Evolutionary conservation across 2,329 filamentous ascomycete species (phyloP).

Genomic region (Penicillium digitatum): DNA sequence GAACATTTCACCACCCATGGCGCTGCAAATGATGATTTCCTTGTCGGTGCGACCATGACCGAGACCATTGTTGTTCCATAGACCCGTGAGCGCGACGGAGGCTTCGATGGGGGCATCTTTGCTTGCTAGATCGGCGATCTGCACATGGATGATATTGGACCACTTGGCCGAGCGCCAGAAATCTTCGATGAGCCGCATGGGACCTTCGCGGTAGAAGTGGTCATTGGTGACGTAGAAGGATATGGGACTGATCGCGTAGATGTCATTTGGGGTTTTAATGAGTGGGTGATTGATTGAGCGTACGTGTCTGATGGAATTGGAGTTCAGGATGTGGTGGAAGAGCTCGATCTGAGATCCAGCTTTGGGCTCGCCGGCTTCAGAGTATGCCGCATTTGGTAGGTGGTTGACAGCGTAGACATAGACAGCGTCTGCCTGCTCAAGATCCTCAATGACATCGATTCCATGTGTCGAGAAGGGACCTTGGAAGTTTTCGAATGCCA

Average conservation of each 20-base stretch:
- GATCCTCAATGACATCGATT: conserved; percentile 56
- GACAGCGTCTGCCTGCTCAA: conserved; percentile 42
- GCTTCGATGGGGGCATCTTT: conserved; percentile 36
- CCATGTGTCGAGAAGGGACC: conserved; percentile 57
- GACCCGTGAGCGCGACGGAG: conserved; percentile 41
- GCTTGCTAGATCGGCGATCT: conserved; percentile 29
- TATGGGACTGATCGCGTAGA: conserved; percentile 47
- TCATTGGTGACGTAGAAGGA: conserved; percentile 60
- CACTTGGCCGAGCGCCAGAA: conserved; percentile 43
- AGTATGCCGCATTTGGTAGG: conserved; percentile 47
- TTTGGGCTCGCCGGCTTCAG: conserved; percentile 25
- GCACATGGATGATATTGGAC: conserved; percentile 50
- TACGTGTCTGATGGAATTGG: conserved; percentile 44
- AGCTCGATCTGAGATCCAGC: conserved; percentile 55
- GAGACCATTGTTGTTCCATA: conserved; percentile 57
- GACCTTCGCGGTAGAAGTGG: conserved; percentile 51
- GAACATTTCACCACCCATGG: conserved; percentile 48
- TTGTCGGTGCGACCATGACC: conserved; percentile 45
- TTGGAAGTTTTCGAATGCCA: conserved; percentile 51
- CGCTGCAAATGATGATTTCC: conserved; percentile 39
- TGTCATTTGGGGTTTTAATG: conserved; percentile 57
- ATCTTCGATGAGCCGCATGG: conserved; percentile 49
- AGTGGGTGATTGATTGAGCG: conserved; percentile 53
- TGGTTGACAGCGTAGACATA: conserved; percentile 63
- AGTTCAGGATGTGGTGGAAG: conserved; percentile 52